Evolutionary conservation across 345 rosid species (phyloP), one percentile per base, ranked within the genome.

Genomic region (Citrus maxima): DNA sequence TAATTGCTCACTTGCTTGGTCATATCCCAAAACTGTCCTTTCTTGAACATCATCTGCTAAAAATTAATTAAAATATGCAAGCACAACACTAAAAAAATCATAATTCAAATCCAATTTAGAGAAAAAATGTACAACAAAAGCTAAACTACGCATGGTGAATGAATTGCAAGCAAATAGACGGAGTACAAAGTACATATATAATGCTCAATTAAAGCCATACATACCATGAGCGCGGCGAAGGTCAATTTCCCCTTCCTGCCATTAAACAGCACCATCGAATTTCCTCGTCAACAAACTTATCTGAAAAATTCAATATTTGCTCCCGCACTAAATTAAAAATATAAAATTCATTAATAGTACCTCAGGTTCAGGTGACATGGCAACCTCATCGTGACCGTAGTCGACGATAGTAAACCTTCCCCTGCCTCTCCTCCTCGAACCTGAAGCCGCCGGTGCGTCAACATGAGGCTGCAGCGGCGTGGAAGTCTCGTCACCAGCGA

Each of bases 341-440:
- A 14, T 6, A 18, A 77, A 24, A 69, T 56, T 67, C 37, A 13
- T 56, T 25, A 18, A 54, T 59, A 30, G 59, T 77, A 87, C 95
- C 88, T 92, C 96, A 6, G 84, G 86, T 73, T 88, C 93, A 46
- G 93, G 93, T 75, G 96, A 92, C 91, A 92, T 80, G 30, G 88
- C 90, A 74, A 85, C 78, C 76, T 92, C 93, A 65, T 90, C 95
- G 24, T 88, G 95, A 14, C 84, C 93, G 55, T 92, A 92, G 72
- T 92, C 95, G 40, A 92, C 95, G 35, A 92, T 90, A 2, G 88
- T 73, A 42, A 88, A 75, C 78, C 86, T 86, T 68, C 85, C 88
- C 55, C 81, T 63, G 56, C 85, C 51, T 32, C 82, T 81, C 42
- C 82, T 84, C 84, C 76, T 82, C 61, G 66, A 75, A 71, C 69